Evolutionary conservation across 2,329 filamentous ascomycete species (phyloP).

Genomic region (Neospermospora avenae): DNA sequence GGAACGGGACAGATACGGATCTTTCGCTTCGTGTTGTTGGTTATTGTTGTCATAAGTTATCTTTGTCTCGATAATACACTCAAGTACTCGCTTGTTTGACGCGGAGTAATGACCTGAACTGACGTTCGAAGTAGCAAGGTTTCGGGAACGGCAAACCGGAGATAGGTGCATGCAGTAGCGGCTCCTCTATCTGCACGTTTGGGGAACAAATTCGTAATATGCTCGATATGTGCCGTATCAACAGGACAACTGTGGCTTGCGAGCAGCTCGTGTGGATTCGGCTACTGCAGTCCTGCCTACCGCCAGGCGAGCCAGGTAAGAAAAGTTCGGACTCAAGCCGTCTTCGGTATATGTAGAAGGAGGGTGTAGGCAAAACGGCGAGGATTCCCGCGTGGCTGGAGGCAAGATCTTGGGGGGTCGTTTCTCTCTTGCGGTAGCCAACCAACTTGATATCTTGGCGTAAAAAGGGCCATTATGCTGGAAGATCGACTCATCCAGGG

Average conservation of each 20-base stretch:
- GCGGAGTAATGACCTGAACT: background rate
- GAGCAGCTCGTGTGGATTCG: background rate
- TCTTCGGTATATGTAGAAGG: background rate
- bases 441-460: conserved; percentile 7
- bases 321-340: background rate
- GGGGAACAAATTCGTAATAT: conserved; percentile 6
- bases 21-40: background rate
- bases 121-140: background rate
- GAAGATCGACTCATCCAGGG: conserved; percentile 10
- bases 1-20: conserved; percentile 2
- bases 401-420: background rate
- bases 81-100: background rate
- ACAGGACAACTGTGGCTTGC: conserved; percentile 7
- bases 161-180: conserved; percentile 14
- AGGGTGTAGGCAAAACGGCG: conserved; percentile 19
- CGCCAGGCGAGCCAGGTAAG: background rate
- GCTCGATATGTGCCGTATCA: no score
- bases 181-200: conserved; percentile 1
- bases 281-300: background rate
- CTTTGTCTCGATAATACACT: background rate
- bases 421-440: background rate
- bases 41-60: background rate
- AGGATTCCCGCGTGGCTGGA: conserved; percentile 24
- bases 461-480: conserved; percentile 5
- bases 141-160: background rate